Evolutionary conservation across 805 yeast species (phyloP).

Genomic region (Ascoidea asiatica): DNA sequence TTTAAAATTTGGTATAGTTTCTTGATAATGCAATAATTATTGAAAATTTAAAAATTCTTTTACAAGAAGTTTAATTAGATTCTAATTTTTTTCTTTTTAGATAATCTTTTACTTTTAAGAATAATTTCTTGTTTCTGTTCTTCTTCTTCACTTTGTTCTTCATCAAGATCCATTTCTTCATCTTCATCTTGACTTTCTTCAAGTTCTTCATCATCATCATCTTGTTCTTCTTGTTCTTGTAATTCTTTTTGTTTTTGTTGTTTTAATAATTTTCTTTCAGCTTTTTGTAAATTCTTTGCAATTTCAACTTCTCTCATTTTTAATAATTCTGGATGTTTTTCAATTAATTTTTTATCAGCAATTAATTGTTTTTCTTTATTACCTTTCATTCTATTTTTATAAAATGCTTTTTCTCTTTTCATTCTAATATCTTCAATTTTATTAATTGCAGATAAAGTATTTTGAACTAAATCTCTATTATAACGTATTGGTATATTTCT

Average conservation of each 20-base stretch:
- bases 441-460: slow-evolving; percentile 89
- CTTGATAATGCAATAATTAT: no score
- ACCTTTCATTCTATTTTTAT: slow-evolving; percentile 98
- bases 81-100: slow-evolving; percentile 10
- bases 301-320: slow-evolving; percentile 89
- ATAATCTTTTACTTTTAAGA: slow-evolving; percentile 17
- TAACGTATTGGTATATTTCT: slow-evolving; percentile 97
- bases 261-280: slow-evolving; percentile 42
- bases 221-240: slow-evolving; percentile 38
- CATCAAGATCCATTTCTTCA: slow-evolving; percentile 18
- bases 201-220: slow-evolving; percentile 30
- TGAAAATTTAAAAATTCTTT: no score
- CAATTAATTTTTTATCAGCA: slow-evolving; percentile 80
- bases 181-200: slow-evolving; percentile 48
- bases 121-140: slow-evolving; percentile 23
- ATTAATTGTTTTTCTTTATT: slow-evolving; percentile 80
- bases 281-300: slow-evolving; percentile 60
- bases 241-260: slow-evolving; percentile 32
- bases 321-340: slow-evolving; percentile 75
- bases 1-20: no score
- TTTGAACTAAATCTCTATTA: slow-evolving; percentile 89
- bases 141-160: neutral
- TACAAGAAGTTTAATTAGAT: no score
- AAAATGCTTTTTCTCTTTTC: slow-evolving; percentile 96
- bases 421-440: slow-evolving; percentile 93